Evolutionary conservation across 2,329 filamentous ascomycete species (phyloP).

Genomic region (Neonectria ditissima): DNA sequence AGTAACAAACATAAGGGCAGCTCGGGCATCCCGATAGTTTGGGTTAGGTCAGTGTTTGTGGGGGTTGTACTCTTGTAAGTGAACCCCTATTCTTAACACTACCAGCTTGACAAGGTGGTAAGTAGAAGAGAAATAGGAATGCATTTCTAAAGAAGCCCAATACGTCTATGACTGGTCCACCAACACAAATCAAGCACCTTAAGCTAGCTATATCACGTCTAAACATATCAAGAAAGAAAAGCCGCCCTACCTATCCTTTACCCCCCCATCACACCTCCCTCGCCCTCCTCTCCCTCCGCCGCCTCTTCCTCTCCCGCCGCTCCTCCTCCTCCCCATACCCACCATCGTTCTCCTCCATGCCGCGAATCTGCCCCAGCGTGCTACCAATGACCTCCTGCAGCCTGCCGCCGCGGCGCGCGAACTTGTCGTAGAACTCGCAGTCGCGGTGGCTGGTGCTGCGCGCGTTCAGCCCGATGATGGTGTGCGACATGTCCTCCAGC

Average conservation of each 20-base stretch:
- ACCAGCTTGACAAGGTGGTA: background rate
- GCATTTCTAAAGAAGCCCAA: background rate
- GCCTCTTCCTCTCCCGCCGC: slow-evolving; percentile 24
- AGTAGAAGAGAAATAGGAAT: background rate
- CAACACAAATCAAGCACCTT: background rate
- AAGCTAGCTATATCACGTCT: background rate
- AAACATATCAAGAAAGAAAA: background rate
- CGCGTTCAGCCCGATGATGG: slow-evolving; percentile 42
- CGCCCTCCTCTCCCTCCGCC: slow-evolving; percentile 25
- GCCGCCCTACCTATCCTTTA: background rate
- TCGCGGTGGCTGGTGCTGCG: slow-evolving; percentile 38
- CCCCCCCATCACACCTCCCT: slow-evolving; percentile 15
- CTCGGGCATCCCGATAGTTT: background rate
- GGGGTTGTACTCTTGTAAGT: background rate
- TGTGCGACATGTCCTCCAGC: slow-evolving; percentile 44
- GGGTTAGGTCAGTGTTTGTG: background rate
- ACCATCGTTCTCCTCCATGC: slow-evolving; percentile 31
- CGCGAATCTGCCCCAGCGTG: slow-evolving; percentile 40
- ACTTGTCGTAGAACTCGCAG: slow-evolving; percentile 44
- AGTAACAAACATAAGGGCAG: background rate
- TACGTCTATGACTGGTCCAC: background rate
- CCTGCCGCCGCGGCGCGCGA: slow-evolving; percentile 40
- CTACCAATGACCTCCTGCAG: slow-evolving; percentile 43
- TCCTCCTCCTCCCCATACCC: slow-evolving; percentile 9
- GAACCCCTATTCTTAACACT: background rate